Conservation (phyloP, 768 basidiomycete species). For the Pulveroboletus sp. region DNA sequence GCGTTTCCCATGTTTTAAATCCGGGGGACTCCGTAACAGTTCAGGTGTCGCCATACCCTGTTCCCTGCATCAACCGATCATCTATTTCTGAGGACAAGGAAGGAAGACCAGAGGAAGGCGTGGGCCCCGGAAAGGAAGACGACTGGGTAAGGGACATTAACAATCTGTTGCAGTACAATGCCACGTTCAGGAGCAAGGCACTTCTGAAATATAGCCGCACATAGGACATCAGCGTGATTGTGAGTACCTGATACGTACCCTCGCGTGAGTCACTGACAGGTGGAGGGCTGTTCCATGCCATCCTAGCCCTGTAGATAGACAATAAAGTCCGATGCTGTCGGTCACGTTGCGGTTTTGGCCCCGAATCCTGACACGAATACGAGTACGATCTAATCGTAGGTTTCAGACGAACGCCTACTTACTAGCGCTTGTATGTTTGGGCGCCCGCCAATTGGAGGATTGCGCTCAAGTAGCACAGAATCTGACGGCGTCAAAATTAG, state of each 20-base stretch:
- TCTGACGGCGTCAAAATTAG: not conserved
- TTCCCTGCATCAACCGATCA: conserved; percentile 89
- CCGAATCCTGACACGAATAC: not conserved
- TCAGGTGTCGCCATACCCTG: conserved; percentile 81
- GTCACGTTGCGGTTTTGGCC: not conserved
- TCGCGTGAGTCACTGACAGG: not conserved
- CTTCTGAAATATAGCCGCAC: conserved; percentile 67
- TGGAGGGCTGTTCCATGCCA: not conserved
- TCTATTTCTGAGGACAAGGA: conserved; percentile 58
- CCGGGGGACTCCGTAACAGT: conserved; percentile 87
- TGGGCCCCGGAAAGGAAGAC: conserved; percentile 77
- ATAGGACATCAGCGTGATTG: conserved; percentile 10
- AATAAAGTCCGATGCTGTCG: not conserved
- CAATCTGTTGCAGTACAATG: conserved; percentile 91
- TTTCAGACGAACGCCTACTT: not conserved
- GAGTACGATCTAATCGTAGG: conserved; percentile 2
- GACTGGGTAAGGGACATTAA: conserved; percentile 99
- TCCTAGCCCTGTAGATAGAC: conserved; percentile 3
- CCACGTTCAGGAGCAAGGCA: conserved; percentile 91
- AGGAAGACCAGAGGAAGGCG: conserved; percentile 56
- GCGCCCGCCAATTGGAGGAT: not conserved
- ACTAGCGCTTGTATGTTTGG: not conserved
- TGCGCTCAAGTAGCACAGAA: not conserved
- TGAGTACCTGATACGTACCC: conserved; percentile 6
- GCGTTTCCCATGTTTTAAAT: conserved; percentile 75